Base-by-base conservation (phyloP, 1,284 basidiomycete genomes). In the Heimioporus punctisporus region DNA sequence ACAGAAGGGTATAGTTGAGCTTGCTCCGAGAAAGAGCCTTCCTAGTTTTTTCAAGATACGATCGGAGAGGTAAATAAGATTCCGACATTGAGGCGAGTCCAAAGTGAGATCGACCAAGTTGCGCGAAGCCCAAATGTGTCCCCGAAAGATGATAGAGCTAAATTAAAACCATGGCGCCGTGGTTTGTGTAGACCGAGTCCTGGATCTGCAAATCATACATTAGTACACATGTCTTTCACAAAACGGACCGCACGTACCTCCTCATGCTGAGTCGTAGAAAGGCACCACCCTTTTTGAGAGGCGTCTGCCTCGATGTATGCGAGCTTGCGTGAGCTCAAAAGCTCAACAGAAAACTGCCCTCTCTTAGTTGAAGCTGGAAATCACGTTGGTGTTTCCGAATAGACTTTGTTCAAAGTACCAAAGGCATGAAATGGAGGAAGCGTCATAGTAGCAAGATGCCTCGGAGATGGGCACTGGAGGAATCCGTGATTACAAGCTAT, bases 11-110 rank as follows among this genome's bases (percentile, higher is more conserved):
- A 65, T 1, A 56, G 49, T 17, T 69, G 50, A 1, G 69, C 55
- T 4, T 62, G 60, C 50, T 76, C 75, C 3, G 74, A 73, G 49
- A 72, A 68, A 1, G 63, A 71, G 53, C 40, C 72, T 50, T 59
- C 71, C 60, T 2, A 55, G 61, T 54, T 72, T 62, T 46, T 72
- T 74, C 74, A 77, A 6, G 64, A 63, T 3, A 62, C 53, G 14
- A 72, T 46, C 3, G 72, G 72, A 4, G 74, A 72, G 1, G 67
- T 68, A 46, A 75, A 72, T 27, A 75, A 26, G 58, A 52, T 12
- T 2, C 39, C 56, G 9, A 26, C 9, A 19, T 37, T 8, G 52
- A 2, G 50, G 17, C 4, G 67, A 66, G 6, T 34, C 50, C 2
- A 62, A 23, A 0, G 44, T 53, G 2, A 66, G 58, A 27, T 62